phyloP scores from a whole-genome alignment of 306 rosid genomes.

The Astragalus glycyphyllos region DNA sequence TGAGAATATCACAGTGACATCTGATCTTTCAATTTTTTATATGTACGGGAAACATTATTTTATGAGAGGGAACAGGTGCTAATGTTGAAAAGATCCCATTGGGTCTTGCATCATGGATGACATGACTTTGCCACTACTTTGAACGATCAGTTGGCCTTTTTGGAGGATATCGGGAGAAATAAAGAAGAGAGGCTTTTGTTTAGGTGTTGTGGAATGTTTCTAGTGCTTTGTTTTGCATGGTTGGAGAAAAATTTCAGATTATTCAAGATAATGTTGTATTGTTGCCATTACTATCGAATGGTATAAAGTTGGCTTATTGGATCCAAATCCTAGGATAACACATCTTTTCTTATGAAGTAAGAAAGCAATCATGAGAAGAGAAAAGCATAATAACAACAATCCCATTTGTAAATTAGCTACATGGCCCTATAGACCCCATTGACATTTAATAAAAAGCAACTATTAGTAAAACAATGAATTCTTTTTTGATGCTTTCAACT shows the following conservation, averaged over 20 bases:
- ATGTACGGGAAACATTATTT: slow-evolving; percentile 24
- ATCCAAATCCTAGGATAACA: slow-evolving; percentile 2
- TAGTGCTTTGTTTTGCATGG: neutral
- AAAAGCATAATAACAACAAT: neutral
- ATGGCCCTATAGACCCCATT: neutral
- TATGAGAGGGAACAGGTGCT: neutral
- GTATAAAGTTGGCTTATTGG: neutral
- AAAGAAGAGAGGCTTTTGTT: neutral
- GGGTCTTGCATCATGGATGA: slow-evolving; percentile 2
- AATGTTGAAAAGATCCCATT: neutral
- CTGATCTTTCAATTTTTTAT: slow-evolving; percentile 9
- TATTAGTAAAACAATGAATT: slow-evolving; percentile 21
- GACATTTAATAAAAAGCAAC: slow-evolving; percentile 11
- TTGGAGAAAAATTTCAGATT: neutral
- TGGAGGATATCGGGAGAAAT: neutral
- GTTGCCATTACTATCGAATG: neutral
- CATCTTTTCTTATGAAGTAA: neutral
- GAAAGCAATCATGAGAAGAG: neutral
- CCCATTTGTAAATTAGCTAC: slow-evolving; percentile 1
- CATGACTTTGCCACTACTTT: neutral
- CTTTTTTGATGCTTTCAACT: neutral
- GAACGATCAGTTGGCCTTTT: neutral
- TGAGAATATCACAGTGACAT: slow-evolving; percentile 2
- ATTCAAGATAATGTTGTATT: slow-evolving; percentile 9
- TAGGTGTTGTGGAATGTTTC: slow-evolving; percentile 7